Evolutionary conservation across 2,329 filamentous ascomycete genomes (phyloP), one percentile per base, ranked within the genome.

Genomic region (Neopestalotiopsis clavispora): DNA sequence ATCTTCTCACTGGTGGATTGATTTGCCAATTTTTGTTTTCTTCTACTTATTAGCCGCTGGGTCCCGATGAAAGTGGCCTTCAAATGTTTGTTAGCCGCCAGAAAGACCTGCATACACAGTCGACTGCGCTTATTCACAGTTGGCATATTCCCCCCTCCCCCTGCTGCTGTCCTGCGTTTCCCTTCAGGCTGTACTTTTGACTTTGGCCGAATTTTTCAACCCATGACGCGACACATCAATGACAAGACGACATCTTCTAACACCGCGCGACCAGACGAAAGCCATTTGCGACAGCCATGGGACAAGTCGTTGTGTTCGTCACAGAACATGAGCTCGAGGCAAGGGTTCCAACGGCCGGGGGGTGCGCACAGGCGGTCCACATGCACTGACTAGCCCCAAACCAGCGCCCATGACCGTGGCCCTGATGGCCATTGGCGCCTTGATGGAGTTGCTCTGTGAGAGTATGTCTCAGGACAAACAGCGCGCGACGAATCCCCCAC

Each of bases 391-490:
- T 59, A 59, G 30, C 30, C 57, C 57, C 57, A 28, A 59, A 32
- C 12, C 10, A 59, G 23, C 57, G 20, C 57, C 23, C 23, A 28
- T 7, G 57, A 52, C 42, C 42, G 23, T 38, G 4, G 5, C 34
- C 34, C 34, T 38, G 34, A 52, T 52, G 45, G 23, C 23, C 23
- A 28, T 28, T 28, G 23, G 45, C 45, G 45, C 45, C 45, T 9
- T 52, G 14, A 52, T 52, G 45, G 45, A 17, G 23, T 28, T 52
- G 57, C 30, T 28, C 23, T 32, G 57, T 59, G 30, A 28, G 20
- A 59, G 57, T 20, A 32, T 59, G 57, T 59, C 57, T 59, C 57
- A 59, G 57, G 57, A 14, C 57, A 59, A 20, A 52, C 45, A n/a
- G 45, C 45, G 45, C n/a, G 23, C 45, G n/a, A 20, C 45, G 45